Evolutionary conservation across 1,284 basidiomycete species (phyloP).

Genomic region (Naganishia sp.): DNA sequence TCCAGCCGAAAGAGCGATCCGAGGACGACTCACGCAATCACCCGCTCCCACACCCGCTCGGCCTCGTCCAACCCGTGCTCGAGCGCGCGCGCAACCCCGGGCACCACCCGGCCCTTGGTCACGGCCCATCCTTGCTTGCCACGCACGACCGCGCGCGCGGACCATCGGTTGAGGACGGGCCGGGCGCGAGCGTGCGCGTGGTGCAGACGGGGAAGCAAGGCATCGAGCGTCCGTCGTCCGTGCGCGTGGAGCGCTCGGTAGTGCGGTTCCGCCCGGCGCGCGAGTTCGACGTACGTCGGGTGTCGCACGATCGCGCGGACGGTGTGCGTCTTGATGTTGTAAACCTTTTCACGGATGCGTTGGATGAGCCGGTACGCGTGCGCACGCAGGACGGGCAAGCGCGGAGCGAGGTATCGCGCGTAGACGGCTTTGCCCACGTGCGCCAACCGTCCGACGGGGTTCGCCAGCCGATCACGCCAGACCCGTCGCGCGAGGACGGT

Average conservation of each 20-base stretch:
- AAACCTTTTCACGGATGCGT: neutral
- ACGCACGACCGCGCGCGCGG: slow-evolving; percentile 41
- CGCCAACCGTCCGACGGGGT: neutral
- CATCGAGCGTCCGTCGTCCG: neutral
- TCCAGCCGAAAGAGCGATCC: neutral
- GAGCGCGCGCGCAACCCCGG: slow-evolving; percentile 35
- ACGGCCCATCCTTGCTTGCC: slow-evolving; percentile 38
- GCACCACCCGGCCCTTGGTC: slow-evolving; percentile 34
- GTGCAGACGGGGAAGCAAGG: slow-evolving; percentile 17
- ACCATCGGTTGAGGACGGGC: slow-evolving; percentile 29
- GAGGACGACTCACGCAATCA: slow-evolving; percentile 46
- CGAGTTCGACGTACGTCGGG: slow-evolving; percentile 8
- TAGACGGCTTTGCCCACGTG: neutral
- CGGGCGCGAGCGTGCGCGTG: slow-evolving; percentile 9
- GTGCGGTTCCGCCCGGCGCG: neutral
- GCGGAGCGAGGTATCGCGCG: slow-evolving; percentile 17
- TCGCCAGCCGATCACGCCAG: neutral
- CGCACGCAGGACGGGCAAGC: slow-evolving; percentile 8
- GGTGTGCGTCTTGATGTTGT: neutral
- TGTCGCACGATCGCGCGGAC: slow-evolving; percentile 1
- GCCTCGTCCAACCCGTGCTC: slow-evolving; percentile 35
- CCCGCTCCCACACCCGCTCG: slow-evolving; percentile 32
- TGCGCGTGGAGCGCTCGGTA: neutral
- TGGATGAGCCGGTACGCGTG: slow-evolving; percentile 2
- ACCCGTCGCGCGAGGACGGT: neutral